phyloP scores from a whole-genome alignment of 140 eudicot genomes.

The Flaveria floridana region DNA sequence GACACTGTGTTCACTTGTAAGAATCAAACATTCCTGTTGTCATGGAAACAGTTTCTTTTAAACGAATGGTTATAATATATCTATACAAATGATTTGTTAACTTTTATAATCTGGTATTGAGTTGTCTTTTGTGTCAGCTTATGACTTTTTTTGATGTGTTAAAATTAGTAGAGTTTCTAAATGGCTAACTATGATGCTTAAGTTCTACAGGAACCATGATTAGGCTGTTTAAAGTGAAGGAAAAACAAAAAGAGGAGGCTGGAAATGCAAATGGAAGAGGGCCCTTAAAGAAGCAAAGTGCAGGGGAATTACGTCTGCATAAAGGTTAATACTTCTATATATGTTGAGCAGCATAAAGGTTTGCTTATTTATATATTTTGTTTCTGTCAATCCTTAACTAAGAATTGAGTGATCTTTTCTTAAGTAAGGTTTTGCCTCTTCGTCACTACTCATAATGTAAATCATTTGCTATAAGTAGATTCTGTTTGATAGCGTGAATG shows the following conservation, averaged over 20 bases:
- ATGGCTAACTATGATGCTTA: conserved; percentile 14
- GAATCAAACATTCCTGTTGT: conserved; percentile 1
- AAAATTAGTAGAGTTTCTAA: not conserved
- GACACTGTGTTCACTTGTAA: not conserved
- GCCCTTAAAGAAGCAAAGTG: conserved; percentile 41
- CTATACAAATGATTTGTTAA: not conserved
- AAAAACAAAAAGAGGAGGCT: conserved; percentile 45
- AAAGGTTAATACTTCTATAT: conserved; percentile 37
- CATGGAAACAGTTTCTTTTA: not conserved
- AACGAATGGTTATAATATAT: not conserved
- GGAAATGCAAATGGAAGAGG: conserved; percentile 39
- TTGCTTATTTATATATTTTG: not conserved
- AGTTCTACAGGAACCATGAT: conserved; percentile 44
- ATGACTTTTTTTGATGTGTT: not conserved
- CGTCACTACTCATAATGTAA: not conserved
- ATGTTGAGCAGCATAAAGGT: conserved; percentile 9
- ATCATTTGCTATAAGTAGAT: not conserved
- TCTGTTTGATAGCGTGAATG: not conserved
- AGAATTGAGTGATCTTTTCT: not conserved
- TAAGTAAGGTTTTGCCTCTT: not conserved
- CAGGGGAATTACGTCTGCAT: conserved; percentile 53
- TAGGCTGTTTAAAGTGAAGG: conserved; percentile 54
- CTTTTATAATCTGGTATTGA: not conserved
- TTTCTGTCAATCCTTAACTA: not conserved
- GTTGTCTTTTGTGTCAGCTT: not conserved